These are phyloP conservation scores for Thymus mandschuricus DNA, from an alignment of 257 asterid genomes.

Conservation along the genomic window DNA sequence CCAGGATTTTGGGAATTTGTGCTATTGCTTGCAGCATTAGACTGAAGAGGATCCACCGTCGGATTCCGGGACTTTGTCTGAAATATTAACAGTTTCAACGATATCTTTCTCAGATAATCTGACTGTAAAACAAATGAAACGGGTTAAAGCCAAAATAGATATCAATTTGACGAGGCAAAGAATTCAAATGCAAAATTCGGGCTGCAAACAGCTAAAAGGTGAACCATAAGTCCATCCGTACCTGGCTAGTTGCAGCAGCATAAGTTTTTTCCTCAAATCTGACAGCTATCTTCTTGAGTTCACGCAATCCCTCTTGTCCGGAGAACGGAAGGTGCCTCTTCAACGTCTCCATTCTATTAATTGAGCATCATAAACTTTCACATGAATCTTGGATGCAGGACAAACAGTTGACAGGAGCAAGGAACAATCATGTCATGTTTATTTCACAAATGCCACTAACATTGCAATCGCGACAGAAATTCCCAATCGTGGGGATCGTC, in stretches of 20 bases:
- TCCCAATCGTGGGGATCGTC: too few species aligned
- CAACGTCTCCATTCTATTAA: slow-evolving; percentile 82
- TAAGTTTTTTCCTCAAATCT: slow-evolving; percentile 84
- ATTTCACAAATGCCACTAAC: too few species aligned
- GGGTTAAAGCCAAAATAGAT: background rate
- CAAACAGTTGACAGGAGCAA: background rate
- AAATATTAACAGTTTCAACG: slow-evolving; percentile 82
- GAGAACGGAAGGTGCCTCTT: slow-evolving; percentile 82
- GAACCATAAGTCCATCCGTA: slow-evolving; percentile 28
- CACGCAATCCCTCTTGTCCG: slow-evolving; percentile 78
- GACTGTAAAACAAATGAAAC: slow-evolving; percentile 48
- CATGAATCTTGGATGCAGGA: background rate
- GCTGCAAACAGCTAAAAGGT: background rate
- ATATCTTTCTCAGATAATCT: slow-evolving; percentile 81
- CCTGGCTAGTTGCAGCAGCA: slow-evolving; percentile 82
- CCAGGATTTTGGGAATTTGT: too few species aligned
- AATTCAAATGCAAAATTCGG: slow-evolving; percentile 8
- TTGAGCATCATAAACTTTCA: slow-evolving; percentile 26
- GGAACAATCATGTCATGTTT: background rate
- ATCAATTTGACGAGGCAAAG: slow-evolving; percentile 1
- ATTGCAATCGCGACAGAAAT: too few species aligned
- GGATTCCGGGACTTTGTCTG: slow-evolving; percentile 43
- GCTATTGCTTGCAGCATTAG: too few species aligned
- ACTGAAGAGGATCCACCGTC: too few species aligned
- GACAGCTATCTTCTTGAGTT: slow-evolving; percentile 75